Percentiles rank a stretch among this genome's conserved stretches.
Evolutionary conservation across 148 eudicot genomes (phyloP).

Genomic region (Linanthus parryae): DNA sequence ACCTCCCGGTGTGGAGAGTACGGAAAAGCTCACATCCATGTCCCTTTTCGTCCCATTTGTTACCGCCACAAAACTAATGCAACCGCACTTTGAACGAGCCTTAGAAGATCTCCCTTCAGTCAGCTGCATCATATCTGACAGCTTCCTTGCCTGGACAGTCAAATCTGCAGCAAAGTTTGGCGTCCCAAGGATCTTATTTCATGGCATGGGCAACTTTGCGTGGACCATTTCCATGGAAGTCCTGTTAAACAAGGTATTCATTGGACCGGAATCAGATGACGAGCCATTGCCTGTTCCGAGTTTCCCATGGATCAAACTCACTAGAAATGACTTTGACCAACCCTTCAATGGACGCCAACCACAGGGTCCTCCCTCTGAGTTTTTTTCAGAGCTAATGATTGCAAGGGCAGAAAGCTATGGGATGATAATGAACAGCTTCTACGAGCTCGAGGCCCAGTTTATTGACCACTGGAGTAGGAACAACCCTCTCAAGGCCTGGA

Average conservation of each 20-base stretch:
- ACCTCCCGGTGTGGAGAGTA: slow-evolving; percentile 1
- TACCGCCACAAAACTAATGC: slow-evolving; percentile 2
- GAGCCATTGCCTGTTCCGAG: background rate
- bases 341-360: background rate
- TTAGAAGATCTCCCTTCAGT: background rate
- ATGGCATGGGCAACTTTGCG: background rate
- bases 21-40: slow-evolving; percentile 7
- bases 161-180: background rate
- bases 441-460: background rate
- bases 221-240: too few species aligned
- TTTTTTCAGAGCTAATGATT: background rate
- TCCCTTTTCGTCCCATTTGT: slow-evolving; percentile 1
- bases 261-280: too few species aligned
- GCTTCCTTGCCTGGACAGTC: background rate
- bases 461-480: background rate
- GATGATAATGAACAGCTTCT: background rate
- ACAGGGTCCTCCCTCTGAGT: background rate
- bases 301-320: slow-evolving; percentile 1
- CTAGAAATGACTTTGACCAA: background rate
- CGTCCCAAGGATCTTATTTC: background rate
- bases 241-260: too few species aligned
- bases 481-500: background rate
- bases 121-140: slow-evolving; percentile 4
- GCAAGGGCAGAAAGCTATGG: slow-evolving; percentile 1
- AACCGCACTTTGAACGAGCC: background rate